These are phyloP conservation scores for Fusarium buxicola DNA, from an alignment of 2,329 filamentous ascomycete species.

Conservation along the genomic window DNA sequence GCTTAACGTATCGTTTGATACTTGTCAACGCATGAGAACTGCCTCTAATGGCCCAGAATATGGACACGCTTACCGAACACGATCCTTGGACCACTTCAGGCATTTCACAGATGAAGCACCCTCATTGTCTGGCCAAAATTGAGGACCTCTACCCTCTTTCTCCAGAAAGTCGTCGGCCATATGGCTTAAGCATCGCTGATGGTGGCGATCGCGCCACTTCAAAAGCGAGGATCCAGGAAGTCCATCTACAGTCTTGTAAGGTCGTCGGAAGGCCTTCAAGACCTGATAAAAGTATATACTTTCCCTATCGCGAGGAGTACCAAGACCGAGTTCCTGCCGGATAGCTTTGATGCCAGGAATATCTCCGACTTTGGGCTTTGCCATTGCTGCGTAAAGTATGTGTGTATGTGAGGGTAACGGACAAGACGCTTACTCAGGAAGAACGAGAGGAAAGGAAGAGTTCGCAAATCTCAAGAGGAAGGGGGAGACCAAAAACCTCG, in stretches of 20 bases:
- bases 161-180: conserved; percentile 1
- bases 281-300: background rate
- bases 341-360: background rate
- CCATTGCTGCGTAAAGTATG: background rate
- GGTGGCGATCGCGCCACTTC: background rate
- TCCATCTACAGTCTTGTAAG: fast-evolving
- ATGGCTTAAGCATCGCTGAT: background rate
- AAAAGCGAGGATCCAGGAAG: background rate
- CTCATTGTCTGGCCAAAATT: conserved; percentile 2
- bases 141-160: background rate
- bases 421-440: background rate
- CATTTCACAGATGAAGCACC: background rate
- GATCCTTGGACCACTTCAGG: background rate
- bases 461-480: too few species aligned
- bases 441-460: background rate
- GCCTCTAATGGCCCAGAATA: fast-evolving
- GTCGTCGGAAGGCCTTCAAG: background rate
- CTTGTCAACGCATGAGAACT: background rate
- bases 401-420: background rate
- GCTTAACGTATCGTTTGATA: background rate
- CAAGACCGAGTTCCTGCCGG: background rate
- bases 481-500: too few species aligned
- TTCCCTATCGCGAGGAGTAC: background rate
- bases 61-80: background rate
- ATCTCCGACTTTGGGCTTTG: background rate